Conservation (phyloP, 768 basidiomycete species). For the Inosperma sp. region DNA sequence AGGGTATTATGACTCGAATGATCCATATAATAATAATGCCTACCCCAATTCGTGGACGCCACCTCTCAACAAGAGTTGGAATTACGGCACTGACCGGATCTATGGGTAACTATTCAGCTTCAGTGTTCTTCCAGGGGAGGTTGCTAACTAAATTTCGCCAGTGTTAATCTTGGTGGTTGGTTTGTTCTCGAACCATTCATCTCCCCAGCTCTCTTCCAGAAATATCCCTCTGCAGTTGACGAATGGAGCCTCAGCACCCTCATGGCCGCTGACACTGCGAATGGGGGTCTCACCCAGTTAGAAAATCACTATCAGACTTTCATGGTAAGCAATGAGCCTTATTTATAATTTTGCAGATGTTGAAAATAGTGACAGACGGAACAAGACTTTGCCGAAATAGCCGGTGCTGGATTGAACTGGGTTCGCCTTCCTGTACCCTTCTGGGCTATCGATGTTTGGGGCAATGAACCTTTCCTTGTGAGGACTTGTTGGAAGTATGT, state of each 20-base stretch:
- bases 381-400: constrained; percentile 85
- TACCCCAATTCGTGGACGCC: constrained; percentile 78
- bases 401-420: constrained; percentile 89
- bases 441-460: constrained; percentile 74
- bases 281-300: constrained; percentile 52
- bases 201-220: constrained; percentile 61
- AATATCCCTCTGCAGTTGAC: constrained; percentile 57
- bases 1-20: constrained; percentile 65
- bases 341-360: constrained; percentile 43
- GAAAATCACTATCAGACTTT: constrained; percentile 83
- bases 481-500: constrained; percentile 70
- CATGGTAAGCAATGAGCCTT: constrained; percentile 48
- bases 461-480: constrained; percentile 73
- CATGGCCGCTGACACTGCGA: constrained; percentile 52
- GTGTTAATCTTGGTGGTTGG: constrained; percentile 76
- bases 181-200: constrained; percentile 74
- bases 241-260: constrained; percentile 70
- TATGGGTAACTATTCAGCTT: too few species aligned
- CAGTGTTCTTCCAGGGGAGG: too few species aligned
- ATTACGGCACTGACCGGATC: constrained; percentile 57
- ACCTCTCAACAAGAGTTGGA: constrained; percentile 71
- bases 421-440: constrained; percentile 77
- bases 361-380: constrained; percentile 60
- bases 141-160: too few species aligned
- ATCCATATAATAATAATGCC: constrained; percentile 75